Base-by-base conservation (phyloP, 1,284 basidiomycete genomes). In the Sanghuangporus sanghuang region DNA sequence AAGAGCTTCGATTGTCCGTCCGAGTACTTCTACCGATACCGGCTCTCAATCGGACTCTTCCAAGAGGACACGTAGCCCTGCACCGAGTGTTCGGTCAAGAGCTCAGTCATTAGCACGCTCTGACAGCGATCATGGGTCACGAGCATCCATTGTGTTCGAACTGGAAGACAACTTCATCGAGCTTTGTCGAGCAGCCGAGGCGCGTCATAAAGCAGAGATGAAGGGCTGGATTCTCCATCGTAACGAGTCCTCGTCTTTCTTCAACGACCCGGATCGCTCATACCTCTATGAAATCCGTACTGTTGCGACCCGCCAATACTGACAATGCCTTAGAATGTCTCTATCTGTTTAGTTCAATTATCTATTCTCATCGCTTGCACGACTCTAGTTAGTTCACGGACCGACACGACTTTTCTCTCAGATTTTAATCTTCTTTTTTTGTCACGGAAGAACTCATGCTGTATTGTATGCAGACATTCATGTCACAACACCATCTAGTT, bases 131-230 rank as follows among this genome's bases (percentile, higher is more conserved):
- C 83, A 88, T 63, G 85, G 87, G 59, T 90, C 87, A 50, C 81
- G 88, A 67, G 87, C 85, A 54, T 89, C 87, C 9, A 82, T 89
- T 75, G 82, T 89, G 49, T 87, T 81, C 72, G 87, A 90, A 68
- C 82, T 92, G 44, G 86, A 90, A 62, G 85, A 88, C 64, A 77
- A 81, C 63, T 89, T 96, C 71, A 76, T 88, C 69, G 82, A 84
- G 65, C 82, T 81, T 65, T 94, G 92, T 72, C 82, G 83, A 57
- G 77, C 78, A 32, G 94, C 93, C 8, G 92, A 94, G 73, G 85
- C 85, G 70, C 82, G 93, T 64, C 93, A 95, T 77, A 82, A 83
- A 57, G 75, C 75, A 36, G 94, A 96, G 76, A 90, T 95, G 83
- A 86, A 84, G 68, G 87, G 87, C 6, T 96, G 93, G 95, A 80